phyloP scores from a whole-genome alignment of 2,329 filamentous ascomycete genomes.

The Stagonosporopsis chrysanthemi region DNA sequence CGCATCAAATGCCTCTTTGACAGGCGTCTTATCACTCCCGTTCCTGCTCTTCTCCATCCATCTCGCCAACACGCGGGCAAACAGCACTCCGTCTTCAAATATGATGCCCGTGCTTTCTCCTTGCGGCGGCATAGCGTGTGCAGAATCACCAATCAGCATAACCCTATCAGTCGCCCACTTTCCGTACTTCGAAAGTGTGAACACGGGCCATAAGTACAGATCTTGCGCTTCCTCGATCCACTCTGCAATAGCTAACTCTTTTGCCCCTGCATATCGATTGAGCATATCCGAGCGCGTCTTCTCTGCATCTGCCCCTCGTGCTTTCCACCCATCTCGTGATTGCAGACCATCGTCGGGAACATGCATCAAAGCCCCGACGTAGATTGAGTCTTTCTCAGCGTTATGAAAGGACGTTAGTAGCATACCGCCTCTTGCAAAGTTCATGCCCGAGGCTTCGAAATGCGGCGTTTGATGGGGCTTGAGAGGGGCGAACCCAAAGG shows the following conservation, averaged over 20 bases:
- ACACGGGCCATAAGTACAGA: constrained; percentile 57
- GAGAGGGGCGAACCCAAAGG: constrained; percentile 54
- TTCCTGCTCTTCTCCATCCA: constrained; percentile 51
- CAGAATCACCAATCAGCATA: constrained; percentile 56
- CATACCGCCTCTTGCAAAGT: constrained; percentile 55
- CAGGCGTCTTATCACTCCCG: constrained; percentile 31
- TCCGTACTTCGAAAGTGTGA: constrained; percentile 53
- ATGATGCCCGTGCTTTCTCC: constrained; percentile 61
- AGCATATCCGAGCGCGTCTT: constrained; percentile 53
- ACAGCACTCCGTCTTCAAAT: constrained; percentile 61
- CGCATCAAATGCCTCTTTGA: constrained; percentile 57
- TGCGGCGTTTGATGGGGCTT: constrained; percentile 11
- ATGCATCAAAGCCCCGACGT: constrained; percentile 56
- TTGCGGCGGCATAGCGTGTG: constrained; percentile 61
- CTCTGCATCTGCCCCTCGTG: constrained; percentile 53
- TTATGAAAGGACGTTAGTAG: constrained; percentile 54
- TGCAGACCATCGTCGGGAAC: constrained; percentile 48
- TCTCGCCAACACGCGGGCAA: constrained; percentile 53
- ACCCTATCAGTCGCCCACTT: constrained; percentile 55
- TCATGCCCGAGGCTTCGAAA: constrained; percentile 55
- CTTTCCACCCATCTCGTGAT: constrained; percentile 57
- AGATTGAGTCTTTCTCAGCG: constrained; percentile 47
- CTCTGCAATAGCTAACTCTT: constrained; percentile 46
- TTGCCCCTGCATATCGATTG: constrained; percentile 50
- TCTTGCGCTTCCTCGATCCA: constrained; percentile 54